Base-by-base conservation (phyloP, 306 rosid species). In the Citrullus mucosospermus region DNA sequence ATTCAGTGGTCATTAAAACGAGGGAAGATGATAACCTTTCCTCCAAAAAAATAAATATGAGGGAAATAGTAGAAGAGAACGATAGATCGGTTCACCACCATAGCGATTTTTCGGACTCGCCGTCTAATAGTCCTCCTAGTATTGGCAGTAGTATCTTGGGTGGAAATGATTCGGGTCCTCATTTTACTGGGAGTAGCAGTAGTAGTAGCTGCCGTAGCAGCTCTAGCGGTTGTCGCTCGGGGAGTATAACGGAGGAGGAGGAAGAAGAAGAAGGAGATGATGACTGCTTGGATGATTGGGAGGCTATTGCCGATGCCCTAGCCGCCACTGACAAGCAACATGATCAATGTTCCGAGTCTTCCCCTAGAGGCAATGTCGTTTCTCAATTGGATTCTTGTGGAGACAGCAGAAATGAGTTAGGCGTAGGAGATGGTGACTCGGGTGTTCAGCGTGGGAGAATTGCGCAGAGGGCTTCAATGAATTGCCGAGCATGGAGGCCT, bases 261-360 rank as follows among this genome's bases (percentile, higher is more conserved):
- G 91, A 79, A 6, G 91, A 72, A 6, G 91, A 78, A 36, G 90
- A 83, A 8, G 89, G 79, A 2, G 98, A 90, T 81, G 98, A 91
- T 83, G 99, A 81, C 6, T 88, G 97, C 81, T 86, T 95, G 87
- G 99, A 95, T 85, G 99, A 95, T 84, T 95, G 99, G 99, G 99
- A 95, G 90, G 97, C 96, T 48, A 66, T 95, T 90, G 99, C 99
- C 3, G 99, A 95, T 80, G 97, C 99, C 71, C 83, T 92, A 83
- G 97, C 92, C 25, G 97, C 97, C 72, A 78, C 88, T 75, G 98
- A 90, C 80, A 89, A 88, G 89, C 87, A 38, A 9, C 76, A 82
- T 59, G 86, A 36, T 36, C 85, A 75, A 48, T 75, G 85, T 69
- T 62, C 78, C 0, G 91, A 89, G 66, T 84, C 83, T 1, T 84